Evolutionary conservation across 106 monocot genomes (phyloP), one percentile per base, ranked within the genome.

Genomic region (Apostasia ramifera): DNA sequence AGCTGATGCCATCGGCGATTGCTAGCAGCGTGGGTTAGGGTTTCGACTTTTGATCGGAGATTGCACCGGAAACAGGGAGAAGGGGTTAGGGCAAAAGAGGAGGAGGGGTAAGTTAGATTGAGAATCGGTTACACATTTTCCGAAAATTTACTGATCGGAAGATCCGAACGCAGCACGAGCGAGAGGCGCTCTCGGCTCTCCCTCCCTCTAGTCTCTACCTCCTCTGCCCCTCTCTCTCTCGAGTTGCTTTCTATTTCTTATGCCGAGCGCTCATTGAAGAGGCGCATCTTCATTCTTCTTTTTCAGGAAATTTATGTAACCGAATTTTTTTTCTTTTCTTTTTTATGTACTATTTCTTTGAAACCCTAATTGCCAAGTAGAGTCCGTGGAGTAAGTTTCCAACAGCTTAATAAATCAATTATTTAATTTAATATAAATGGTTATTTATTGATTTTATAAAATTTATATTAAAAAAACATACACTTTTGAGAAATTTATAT

Each of bases 41-140:
- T 48, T 65, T 26, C 40, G 65, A 47, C 48, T 48, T 65, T 26
- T 7, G 65, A 47, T 65, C 65, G n/a, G 46, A 65, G 65, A 26
- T 1, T 3, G 8, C 1, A 44, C 6, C 26, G 14, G 65, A 8
- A 12, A 37, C 7, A 45, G 62, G 13, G 11, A 13, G 8, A 7
- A 1, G 3, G 65, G 48, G 12, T n/a, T 44, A 62, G 42, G 12
- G 44, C 26, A 62, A 45, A 44, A 11, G 13, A 4, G 62, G 38
- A 1, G 8, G 62, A 62, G 42, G 12, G 5, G 45, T n/a, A 62
- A 12, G 13, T 62, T n/a, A 62, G 26, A 26, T 26, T 26, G 26
- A 26, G 26, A 26, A 26, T 26, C 26, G 26, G 43, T 44, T 10
- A 61, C 44, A 44, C 44, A 61, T 44, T 61, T 13, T 61, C 10